These are phyloP conservation scores for Rhytidiadelphus loreus DNA, from an alignment of 225 moss, liverwort and hornwort species.

Conservation along the genomic window DNA sequence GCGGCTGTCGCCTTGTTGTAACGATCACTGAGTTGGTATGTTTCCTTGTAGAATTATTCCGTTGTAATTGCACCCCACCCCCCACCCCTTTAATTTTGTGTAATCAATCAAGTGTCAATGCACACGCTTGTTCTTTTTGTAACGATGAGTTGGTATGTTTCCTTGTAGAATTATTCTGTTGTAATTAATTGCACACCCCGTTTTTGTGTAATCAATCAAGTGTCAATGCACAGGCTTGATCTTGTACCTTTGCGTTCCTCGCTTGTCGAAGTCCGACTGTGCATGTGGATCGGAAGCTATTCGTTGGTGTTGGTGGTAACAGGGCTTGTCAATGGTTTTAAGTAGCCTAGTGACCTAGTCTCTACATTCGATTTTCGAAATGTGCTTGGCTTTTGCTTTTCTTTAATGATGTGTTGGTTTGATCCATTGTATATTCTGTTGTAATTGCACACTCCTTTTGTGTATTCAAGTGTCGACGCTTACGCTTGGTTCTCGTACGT, in stretches of 20 bases:
- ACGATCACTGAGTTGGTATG: background rate
- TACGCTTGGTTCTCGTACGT: background rate
- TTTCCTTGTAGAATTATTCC: background rate
- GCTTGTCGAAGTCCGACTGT: background rate
- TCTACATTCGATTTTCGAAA: too few relatives aligned
- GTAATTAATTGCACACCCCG: background rate
- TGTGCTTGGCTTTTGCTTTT: background rate
- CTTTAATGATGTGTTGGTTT: background rate
- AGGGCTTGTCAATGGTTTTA: background rate
- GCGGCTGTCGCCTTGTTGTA: background rate
- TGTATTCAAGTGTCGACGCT: background rate
- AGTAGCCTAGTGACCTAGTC: too few relatives aligned
- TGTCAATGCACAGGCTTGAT: slow-evolving; percentile 9
- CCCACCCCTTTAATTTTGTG: background rate
- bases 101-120: slow-evolving; percentile 23
- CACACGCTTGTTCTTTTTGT: background rate
- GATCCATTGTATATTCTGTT: background rate
- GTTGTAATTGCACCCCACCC: background rate
- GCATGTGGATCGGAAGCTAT: background rate
- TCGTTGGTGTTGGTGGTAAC: background rate
- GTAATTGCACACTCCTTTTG: background rate
- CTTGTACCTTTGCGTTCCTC: background rate
- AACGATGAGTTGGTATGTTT: background rate
- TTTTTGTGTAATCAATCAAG: slow-evolving; percentile 7
- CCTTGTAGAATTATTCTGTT: background rate